Conservation (phyloP, 2,329 filamentous ascomycete species). For the Passalora sequoiae region DNA sequence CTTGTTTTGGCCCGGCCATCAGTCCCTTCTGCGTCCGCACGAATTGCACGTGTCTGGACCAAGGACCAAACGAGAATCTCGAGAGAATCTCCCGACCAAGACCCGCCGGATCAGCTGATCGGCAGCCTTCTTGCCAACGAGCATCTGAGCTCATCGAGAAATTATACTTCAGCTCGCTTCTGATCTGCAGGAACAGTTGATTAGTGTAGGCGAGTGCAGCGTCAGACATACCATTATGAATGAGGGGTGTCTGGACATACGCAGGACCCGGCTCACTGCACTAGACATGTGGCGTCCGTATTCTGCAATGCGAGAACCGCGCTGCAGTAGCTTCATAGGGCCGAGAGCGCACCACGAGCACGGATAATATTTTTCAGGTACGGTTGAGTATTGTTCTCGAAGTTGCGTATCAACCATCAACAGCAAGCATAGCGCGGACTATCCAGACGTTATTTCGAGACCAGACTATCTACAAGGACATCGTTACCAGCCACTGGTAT, state of each 20-base stretch:
- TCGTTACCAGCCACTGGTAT: constrained; percentile 1
- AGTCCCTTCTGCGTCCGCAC: too few relatives aligned
- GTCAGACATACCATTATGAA: not conserved
- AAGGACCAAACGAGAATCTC: not conserved
- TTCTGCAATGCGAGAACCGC: constrained; percentile 7
- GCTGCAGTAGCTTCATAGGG: constrained; percentile 6
- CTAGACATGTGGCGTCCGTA: constrained; percentile 3
- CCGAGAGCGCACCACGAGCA: not conserved
- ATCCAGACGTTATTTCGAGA: not conserved
- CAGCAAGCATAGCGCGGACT: not conserved
- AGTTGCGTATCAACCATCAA: not conserved
- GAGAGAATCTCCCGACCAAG: not conserved
- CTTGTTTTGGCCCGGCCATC: too few relatives aligned
- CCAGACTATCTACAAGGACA: too few relatives aligned
- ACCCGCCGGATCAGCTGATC: not conserved
- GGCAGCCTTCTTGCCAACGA: not conserved
- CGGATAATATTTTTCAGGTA: not conserved
- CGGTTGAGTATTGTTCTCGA: not conserved
- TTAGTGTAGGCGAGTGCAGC: not conserved
- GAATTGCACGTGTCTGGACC: too few relatives aligned
- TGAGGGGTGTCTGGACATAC: not conserved
- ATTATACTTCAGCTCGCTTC: not conserved
- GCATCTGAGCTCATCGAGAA: not conserved
- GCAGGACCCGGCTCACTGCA: not conserved
- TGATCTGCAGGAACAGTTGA: not conserved